These are phyloP conservation scores for Xylaria hypoxylon DNA, from an alignment of 2,329 filamentous ascomycete genomes.

Conservation along the genomic window DNA sequence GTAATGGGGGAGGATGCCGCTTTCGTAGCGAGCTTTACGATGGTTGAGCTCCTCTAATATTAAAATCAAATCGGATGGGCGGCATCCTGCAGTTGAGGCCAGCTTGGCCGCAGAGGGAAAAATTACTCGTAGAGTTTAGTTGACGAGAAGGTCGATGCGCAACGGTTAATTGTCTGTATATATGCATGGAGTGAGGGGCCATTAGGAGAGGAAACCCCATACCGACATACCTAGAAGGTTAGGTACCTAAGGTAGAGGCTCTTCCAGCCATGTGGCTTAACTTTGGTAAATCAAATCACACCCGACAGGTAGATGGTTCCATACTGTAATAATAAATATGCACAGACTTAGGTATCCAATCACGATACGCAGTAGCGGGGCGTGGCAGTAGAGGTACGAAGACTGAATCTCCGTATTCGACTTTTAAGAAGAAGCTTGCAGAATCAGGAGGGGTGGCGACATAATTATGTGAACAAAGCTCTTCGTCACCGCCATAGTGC, in stretches of 20 bases:
- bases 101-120: not conserved
- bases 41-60: not conserved
- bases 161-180: not conserved
- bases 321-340: slow-evolving; percentile 8
- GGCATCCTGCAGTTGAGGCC: not conserved
- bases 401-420: not conserved
- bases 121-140: not conserved
- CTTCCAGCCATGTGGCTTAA: not conserved
- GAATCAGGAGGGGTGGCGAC: not conserved
- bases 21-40: not conserved
- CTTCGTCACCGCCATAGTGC: slow-evolving; percentile 14
- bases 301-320: not conserved
- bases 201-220: not conserved
- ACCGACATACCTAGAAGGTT: not conserved
- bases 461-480: slow-evolving; percentile 4
- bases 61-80: slow-evolving; percentile 4
- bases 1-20: not conserved
- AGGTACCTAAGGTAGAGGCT: not conserved
- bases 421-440: slow-evolving; percentile 3
- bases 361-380: slow-evolving; percentile 16
- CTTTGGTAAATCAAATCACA: not conserved
- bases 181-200: not conserved
- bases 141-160: not conserved
- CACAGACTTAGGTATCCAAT: slow-evolving; percentile 6
- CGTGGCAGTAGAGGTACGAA: slow-evolving; percentile 18